Conservation (phyloP, 2,329 filamentous ascomycete species). For the Botrytis squamosa region DNA sequence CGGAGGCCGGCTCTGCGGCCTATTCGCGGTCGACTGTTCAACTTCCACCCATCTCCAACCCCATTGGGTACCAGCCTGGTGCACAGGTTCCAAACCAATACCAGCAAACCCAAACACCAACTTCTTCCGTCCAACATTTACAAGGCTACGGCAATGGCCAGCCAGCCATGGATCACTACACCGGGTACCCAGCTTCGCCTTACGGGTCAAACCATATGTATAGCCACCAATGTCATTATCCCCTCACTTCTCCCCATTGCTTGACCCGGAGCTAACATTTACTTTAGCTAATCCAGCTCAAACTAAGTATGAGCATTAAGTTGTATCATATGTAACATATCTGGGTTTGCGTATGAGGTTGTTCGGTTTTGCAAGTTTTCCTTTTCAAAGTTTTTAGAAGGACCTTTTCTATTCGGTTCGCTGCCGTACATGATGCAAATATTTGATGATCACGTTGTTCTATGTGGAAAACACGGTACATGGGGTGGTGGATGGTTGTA, state of each 20-base stretch:
- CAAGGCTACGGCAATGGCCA: constrained; percentile 52
- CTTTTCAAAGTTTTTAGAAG: constrained; percentile 35
- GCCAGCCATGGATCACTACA: constrained; percentile 42
- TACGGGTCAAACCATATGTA: constrained; percentile 58
- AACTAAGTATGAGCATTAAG: constrained; percentile 40
- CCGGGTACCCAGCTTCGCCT: constrained; percentile 58
- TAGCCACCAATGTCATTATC: constrained; percentile 51
- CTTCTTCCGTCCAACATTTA: constrained; percentile 51
- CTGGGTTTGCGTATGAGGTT: constrained; percentile 38
- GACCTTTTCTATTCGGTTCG: constrained; percentile 31
- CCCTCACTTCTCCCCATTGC: constrained; percentile 28
- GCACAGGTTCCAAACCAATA: constrained; percentile 46
- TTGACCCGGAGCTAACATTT: constrained; percentile 31
- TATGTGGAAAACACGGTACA: constrained; percentile 20
- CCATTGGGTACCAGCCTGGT: constrained; percentile 66
- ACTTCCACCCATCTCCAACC: constrained; percentile 55
- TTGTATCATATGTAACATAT: constrained; percentile 39
- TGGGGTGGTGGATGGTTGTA: constrained; percentile 26
- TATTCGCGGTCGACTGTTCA: constrained; percentile 58
- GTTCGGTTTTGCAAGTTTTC: constrained; percentile 24
- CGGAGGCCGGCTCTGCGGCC: constrained; percentile 51
- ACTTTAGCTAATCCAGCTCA: constrained; percentile 36
- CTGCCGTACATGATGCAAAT: constrained; percentile 38
- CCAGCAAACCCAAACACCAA: constrained; percentile 45
- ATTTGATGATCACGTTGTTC: constrained; percentile 34